Conservation (phyloP, 352 stramenopile genomes). For the Phytophthora ohioensis region DNA sequence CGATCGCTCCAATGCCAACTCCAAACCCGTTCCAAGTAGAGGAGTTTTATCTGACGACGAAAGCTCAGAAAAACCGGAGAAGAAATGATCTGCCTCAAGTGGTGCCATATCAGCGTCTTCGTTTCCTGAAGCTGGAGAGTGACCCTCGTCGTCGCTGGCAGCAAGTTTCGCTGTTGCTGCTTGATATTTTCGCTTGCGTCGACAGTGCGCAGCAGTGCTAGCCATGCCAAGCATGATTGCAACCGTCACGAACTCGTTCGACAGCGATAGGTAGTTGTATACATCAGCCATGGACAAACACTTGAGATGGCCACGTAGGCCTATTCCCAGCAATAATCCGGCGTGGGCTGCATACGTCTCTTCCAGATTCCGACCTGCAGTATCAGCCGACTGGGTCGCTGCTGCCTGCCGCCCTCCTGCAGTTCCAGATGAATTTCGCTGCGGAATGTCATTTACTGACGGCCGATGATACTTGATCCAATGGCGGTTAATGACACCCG, state of each 20-base stretch:
- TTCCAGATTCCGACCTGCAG: slow-evolving; percentile 61
- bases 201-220: slow-evolving; percentile 91
- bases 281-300: slow-evolving; percentile 97
- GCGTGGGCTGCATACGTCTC: slow-evolving; percentile 92
- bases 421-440: slow-evolving; percentile 21
- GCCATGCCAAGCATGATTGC: slow-evolving; percentile 97
- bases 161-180: slow-evolving; percentile 11
- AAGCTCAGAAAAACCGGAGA: slow-evolving; percentile 37
- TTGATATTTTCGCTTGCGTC: slow-evolving; percentile 56
- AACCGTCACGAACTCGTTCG: slow-evolving; percentile 96
- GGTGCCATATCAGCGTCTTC: slow-evolving; percentile 24
- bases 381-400: slow-evolving; percentile 28
- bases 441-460: slow-evolving; percentile 42
- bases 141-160: neutral
- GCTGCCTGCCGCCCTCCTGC: slow-evolving; percentile 19
- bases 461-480: slow-evolving; percentile 99
- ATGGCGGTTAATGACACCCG: slow-evolving; percentile 92
- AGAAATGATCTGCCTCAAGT: slow-evolving; percentile 32
- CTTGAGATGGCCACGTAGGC: slow-evolving; percentile 94
- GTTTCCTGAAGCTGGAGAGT: slow-evolving; percentile 8
- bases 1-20: slow-evolving; percentile 83
- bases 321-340: slow-evolving; percentile 96
- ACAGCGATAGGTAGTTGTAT: slow-evolving; percentile 98
- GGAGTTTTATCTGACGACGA: slow-evolving; percentile 41
- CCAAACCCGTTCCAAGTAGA: slow-evolving; percentile 53